A percentile compares a stretch with the other conserved stretches of the same genome.
These are phyloP conservation scores for Trematosphaeria pertusa DNA, from an alignment of 2,329 filamentous ascomycete species.

Conservation along the genomic window DNA sequence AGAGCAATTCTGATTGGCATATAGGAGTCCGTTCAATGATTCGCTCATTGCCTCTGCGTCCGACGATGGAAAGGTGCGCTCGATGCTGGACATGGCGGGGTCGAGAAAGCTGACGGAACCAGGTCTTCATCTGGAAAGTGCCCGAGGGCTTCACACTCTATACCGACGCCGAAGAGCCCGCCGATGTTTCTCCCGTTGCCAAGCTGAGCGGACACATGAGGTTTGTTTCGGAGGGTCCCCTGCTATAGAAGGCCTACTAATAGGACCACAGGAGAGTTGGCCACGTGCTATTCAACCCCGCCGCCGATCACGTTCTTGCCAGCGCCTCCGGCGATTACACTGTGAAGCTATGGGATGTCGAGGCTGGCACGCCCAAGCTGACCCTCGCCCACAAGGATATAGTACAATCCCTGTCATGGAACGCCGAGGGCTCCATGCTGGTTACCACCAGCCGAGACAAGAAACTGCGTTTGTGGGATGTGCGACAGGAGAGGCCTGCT, in stretches of 20 bases:
- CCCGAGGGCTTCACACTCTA: slow-evolving; percentile 85
- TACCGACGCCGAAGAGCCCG: slow-evolving; percentile 81
- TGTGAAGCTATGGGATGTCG: slow-evolving; percentile 94
- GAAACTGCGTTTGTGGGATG: slow-evolving; percentile 97
- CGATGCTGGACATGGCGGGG: not conserved
- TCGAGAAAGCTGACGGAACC: slow-evolving; percentile 33
- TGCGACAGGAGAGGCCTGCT: slow-evolving; percentile 85
- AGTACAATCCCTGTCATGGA: slow-evolving; percentile 96
- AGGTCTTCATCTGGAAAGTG: slow-evolving; percentile 92
- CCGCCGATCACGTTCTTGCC: slow-evolving; percentile 93
- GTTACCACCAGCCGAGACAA: slow-evolving; percentile 97
- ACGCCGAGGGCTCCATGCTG: slow-evolving; percentile 82
- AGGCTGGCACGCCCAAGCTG: slow-evolving; percentile 75
- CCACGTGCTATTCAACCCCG: slow-evolving; percentile 96
- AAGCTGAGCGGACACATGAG: slow-evolving; percentile 88
- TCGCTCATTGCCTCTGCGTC: slow-evolving; percentile 89
- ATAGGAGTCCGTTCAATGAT: slow-evolving; percentile 95
- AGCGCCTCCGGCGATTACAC: slow-evolving; percentile 94
- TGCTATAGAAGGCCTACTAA: slow-evolving; percentile 20
- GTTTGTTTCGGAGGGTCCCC: slow-evolving; percentile 55
- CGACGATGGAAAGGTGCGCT: slow-evolving; percentile 82
- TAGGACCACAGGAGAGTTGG: slow-evolving; percentile 79
- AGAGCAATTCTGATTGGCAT: slow-evolving; percentile 21
- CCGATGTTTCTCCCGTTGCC: slow-evolving; percentile 79
- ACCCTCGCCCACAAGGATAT: slow-evolving; percentile 88